phyloP scores from a whole-genome alignment of 345 rosid species.

The Acer yangbiense region DNA sequence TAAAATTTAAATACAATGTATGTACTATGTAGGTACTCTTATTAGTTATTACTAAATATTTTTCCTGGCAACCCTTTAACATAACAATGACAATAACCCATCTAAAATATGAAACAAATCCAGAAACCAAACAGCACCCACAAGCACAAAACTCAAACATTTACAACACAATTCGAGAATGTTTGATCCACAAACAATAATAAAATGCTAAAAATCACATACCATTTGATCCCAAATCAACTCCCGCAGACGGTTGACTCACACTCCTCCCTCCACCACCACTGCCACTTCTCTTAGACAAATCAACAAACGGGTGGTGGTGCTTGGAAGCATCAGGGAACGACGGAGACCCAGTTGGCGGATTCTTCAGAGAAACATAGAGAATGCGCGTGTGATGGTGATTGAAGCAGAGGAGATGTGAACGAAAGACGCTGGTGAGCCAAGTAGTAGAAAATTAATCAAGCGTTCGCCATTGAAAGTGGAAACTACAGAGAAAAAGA shows the following conservation, averaged over 20 bases:
- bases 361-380: constrained; percentile 12
- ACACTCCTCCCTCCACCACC: constrained; percentile 1
- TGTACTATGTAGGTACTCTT: not conserved
- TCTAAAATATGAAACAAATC: not conserved
- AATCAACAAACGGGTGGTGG: constrained; percentile 9
- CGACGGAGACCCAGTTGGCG: constrained; percentile 7
- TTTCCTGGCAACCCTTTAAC: not conserved
- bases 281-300: not conserved
- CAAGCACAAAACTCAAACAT: not conserved
- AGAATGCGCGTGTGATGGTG: not conserved
- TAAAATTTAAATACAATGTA: not conserved
- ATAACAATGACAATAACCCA: not conserved
- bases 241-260: constrained; percentile 19
- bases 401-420: constrained; percentile 38
- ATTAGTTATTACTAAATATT: too few species aligned
- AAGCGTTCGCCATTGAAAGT: too few species aligned
- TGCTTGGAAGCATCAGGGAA: constrained; percentile 4
- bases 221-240: constrained; percentile 28
- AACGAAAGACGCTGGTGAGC: not conserved
- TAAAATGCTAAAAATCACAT: not conserved
- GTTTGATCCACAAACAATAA: not conserved
- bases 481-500: too few species aligned
- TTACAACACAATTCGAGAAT: not conserved
- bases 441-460: too few species aligned
- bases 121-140: not conserved